Conservation (phyloP, 306 rosid species). For the Leucaena leucocephala region DNA sequence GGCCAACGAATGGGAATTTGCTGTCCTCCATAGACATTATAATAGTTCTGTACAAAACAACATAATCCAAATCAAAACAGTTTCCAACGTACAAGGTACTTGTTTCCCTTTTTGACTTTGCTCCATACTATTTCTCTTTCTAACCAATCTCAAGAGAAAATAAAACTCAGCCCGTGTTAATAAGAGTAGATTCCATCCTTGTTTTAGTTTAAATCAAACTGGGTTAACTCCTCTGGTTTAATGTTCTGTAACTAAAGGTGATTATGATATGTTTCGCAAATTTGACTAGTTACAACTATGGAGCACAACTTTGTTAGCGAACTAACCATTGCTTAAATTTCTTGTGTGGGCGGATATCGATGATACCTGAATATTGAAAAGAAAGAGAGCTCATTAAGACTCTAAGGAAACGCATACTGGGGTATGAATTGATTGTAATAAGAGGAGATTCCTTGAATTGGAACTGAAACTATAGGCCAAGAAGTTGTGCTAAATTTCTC, state of each 20-base stretch:
- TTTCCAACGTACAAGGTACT: not conserved
- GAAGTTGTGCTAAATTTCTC: slow-evolving; percentile 47
- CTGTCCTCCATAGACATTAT: slow-evolving; percentile 56
- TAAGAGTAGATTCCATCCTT: too few species aligned
- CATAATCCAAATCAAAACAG: slow-evolving; percentile 14
- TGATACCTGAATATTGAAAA: slow-evolving; percentile 54
- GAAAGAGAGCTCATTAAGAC: slow-evolving; percentile 28
- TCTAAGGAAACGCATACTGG: slow-evolving; percentile 44
- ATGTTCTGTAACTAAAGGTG: not conserved
- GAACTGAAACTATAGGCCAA: slow-evolving; percentile 41
- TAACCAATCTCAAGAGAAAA: not conserved
- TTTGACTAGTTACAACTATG: not conserved
- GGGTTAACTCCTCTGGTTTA: too few species aligned
- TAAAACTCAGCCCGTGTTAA: not conserved
- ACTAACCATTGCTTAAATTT: slow-evolving; percentile 51
- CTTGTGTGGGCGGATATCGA: slow-evolving; percentile 50
- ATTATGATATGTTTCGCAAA: not conserved
- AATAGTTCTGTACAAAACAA: slow-evolving; percentile 49
- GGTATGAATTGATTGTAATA: slow-evolving; percentile 53
- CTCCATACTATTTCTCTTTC: not conserved
- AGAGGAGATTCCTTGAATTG: slow-evolving; percentile 41
- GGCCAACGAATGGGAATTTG: slow-evolving; percentile 38
- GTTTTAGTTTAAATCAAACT: too few species aligned
- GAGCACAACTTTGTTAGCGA: slow-evolving; percentile 22
- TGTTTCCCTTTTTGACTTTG: not conserved